Evolutionary conservation across 805 yeast species (phyloP), one percentile per base, ranked within the genome.

Genomic region (Hanseniaspora clermontiae): DNA sequence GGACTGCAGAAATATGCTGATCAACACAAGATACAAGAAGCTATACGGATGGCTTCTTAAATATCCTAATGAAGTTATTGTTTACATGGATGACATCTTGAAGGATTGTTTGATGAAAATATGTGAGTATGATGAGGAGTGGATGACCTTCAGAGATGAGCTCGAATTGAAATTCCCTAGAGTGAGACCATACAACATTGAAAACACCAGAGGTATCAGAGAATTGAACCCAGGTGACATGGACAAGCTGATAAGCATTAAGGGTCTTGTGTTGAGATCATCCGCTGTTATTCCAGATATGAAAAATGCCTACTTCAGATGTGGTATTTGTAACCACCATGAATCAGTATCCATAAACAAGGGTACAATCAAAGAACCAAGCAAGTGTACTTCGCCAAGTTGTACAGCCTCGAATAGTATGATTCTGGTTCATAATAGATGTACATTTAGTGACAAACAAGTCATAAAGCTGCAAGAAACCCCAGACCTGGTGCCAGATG

Each of bases 41-140:
- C 72, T 93, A 53, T 93, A 86, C 70, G 78, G 86, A 65, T 96
- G 91, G 69, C 73, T 93, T 61, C 78, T 88, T 61, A 86, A 88
- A 65, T 93, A 90, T 66, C 98, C 98, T 0, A 97, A 90, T 68
- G 98, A 93, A 74, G 87, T 93, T 40, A 82, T 93, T 56, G 97
- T 98, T 11, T 87, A 93, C 63, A 90, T 93, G 97, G 98, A 93
- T 75, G 96, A 90, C 65, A 83, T 96, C 4, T 78, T 90, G 57
- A 89, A 88, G 66, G 96, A 91, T 66, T 83, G 89, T 64, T 80
- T 93, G 80, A 83, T 88, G 29, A 82, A 87, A 14, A 67, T 86
- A 19, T 81, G 82, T 20, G 71, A 81, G 58, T 88, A 83, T 60
- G 69, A 75, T 63, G 66, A 70, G 43, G 63, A 74, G 34, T 48